These are phyloP conservation scores for Coemansia sp. DNA, from an alignment of 192 early-diverging fungal species.

Conservation along the genomic window DNA sequence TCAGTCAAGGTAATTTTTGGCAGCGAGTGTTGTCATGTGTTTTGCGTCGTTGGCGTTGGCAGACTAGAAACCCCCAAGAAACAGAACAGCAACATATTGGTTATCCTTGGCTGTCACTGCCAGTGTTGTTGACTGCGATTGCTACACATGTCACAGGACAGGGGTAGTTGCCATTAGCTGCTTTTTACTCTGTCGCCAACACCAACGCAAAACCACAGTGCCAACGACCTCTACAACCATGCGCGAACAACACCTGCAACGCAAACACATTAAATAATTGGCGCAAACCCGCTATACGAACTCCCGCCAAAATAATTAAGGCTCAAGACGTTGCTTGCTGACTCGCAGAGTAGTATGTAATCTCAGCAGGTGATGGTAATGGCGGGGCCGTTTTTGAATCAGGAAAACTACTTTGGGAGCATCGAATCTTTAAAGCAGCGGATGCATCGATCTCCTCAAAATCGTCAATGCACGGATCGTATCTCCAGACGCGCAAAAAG, in stretches of 20 bases:
- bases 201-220: too few relatives aligned
- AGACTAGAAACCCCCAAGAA: not conserved
- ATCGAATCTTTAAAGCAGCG: conserved; percentile 41
- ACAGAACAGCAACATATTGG: too few relatives aligned
- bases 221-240: not conserved
- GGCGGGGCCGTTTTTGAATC: conserved; percentile 13
- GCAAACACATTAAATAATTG: too few relatives aligned
- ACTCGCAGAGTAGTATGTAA: conserved; percentile 12
- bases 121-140: too few relatives aligned
- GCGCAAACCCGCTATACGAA: not conserved
- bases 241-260: not conserved
- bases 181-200: too few relatives aligned
- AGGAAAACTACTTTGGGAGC: conserved; percentile 24
- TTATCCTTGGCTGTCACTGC: too few relatives aligned
- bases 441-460: conserved; percentile 46
- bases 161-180: too few relatives aligned
- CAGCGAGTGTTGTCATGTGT: too few relatives aligned
- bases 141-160: too few relatives aligned
- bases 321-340: not conserved
- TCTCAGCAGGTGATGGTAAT: conserved; percentile 51
- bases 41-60: too few relatives aligned
- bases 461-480: conserved; percentile 22
- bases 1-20: too few relatives aligned
- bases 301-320: too few relatives aligned
- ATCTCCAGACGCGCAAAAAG: conserved; percentile 42